These are phyloP conservation scores for Scheffersomyces stambukii DNA, from an alignment of 1,139 yeast genomes.

Conservation along the genomic window DNA sequence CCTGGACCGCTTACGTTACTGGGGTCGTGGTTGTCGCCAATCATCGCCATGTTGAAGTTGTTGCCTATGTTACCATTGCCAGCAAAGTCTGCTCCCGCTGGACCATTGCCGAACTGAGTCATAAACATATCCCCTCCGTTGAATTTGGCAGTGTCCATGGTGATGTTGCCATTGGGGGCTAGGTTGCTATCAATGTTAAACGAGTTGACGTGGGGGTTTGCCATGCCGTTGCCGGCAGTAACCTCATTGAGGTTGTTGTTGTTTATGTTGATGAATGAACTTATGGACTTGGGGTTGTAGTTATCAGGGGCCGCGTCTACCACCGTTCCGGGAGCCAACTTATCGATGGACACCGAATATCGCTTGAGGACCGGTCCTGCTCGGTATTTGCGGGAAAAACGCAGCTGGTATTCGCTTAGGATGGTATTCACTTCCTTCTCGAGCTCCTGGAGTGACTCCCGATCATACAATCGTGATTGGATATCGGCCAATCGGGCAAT, in stretches of 20 bases:
- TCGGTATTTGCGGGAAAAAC: constrained; percentile 18
- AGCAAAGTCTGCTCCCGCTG: too few relatives aligned
- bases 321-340: constrained; percentile 15
- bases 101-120: constrained; percentile 9
- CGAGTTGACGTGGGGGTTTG: constrained; percentile 1
- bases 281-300: constrained; percentile 34
- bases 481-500: constrained; percentile 20
- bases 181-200: constrained; percentile 1
- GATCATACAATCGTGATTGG: constrained; percentile 18
- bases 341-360: constrained; percentile 19
- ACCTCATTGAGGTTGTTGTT: constrained; percentile 1
- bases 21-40: too few relatives aligned
- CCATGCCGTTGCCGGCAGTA: constrained; percentile 2
- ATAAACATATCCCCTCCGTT: constrained; percentile 12
- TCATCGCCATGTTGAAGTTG: too few relatives aligned
- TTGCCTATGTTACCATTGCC: too few relatives aligned
- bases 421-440: constrained; percentile 22
- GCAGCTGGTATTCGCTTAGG: constrained; percentile 18
- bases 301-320: constrained; percentile 34
- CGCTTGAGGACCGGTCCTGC: constrained; percentile 12
- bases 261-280: constrained; percentile 19
- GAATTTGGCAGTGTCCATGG: constrained; percentile 6
- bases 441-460: constrained; percentile 20
- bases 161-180: constrained; percentile 3
- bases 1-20: too few relatives aligned